Base-by-base conservation (phyloP, 1,284 basidiomycete species). In the Ustilago trichophora region DNA sequence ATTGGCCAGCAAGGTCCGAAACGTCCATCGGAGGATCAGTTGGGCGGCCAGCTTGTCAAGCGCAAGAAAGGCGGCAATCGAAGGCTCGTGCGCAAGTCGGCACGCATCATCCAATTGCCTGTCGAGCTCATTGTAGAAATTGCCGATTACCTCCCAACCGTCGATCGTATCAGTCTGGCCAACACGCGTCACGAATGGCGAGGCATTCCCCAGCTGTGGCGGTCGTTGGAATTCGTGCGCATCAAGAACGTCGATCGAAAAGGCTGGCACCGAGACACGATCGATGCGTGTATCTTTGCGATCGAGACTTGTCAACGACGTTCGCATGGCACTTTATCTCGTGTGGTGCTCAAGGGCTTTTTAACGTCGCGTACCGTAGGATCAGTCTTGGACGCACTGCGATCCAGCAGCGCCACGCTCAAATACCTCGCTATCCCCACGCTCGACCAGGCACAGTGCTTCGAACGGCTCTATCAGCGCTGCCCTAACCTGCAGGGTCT, bases 281-380 rank as follows among this genome's bases (percentile, higher is more conserved):
- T 55, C 16, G 45, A 47, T 12, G 34, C 45, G 3, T 55, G 53
- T 22, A 24, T 55, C 21, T 24, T 33, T 4, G 53, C 53, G 4
- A 55, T 55, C 16, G 38, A 55, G 22, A 55, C 40, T 22, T 55
- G 53, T 22, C 53, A 48, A 27, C 53, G 53, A 19, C 38, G 53
- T n/a, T 48, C 45, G 11, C 53, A 37, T 26, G 33, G 26, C 34
- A n/a, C 27, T 12, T 15, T 55, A 9, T 12, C 53, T 26, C 26
- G 32, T 13, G 53, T 55, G n/a, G 22, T 36, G 0, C 53, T 55
- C 27, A 31, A 55, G 21, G 53, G 53, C n/a, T 48, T 19, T 15
- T 2, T 55, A 24, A 34, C 32, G 8, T 6, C 27, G 1, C 15
- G 13, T 12, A 15, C 9, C 3, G 37, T 42, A 1, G 33, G 22